phyloP scores from a whole-genome alignment of 345 rosid species.

The Populus tremula region DNA sequence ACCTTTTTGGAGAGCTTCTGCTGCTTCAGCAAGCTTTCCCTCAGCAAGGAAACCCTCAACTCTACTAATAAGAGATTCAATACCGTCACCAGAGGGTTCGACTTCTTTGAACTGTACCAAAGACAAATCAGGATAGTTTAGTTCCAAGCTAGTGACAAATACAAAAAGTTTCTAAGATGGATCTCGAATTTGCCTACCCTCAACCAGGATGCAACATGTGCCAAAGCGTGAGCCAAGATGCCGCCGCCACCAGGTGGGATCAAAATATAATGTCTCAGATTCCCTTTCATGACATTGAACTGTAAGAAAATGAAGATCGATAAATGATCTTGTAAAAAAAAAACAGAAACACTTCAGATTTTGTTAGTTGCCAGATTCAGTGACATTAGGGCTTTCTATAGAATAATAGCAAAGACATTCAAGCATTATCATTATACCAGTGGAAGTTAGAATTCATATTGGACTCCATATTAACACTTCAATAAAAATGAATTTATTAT shows the following conservation, averaged over 20 bases:
- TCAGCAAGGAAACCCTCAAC: constrained; percentile 73
- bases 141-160: not conserved
- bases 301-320: constrained; percentile 27
- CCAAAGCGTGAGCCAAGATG: constrained; percentile 74
- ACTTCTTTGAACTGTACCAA: constrained; percentile 58
- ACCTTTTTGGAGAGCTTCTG: constrained; percentile 77
- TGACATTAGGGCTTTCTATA: not conserved
- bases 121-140: not conserved
- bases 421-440: not conserved
- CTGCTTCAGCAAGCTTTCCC: constrained; percentile 90
- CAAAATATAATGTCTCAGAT: constrained; percentile 78
- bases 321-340: not conserved
- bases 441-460: not conserved
- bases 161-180: not conserved
- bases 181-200: constrained; percentile 49
- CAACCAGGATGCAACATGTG: constrained; percentile 75
- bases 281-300: constrained; percentile 79
- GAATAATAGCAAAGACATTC: not conserved
- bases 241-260: constrained; percentile 91
- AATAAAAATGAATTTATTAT: not conserved
- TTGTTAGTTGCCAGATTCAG: not conserved
- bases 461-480: not conserved
- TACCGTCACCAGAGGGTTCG: constrained; percentile 61
- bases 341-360: not conserved
- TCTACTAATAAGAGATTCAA: constrained; percentile 62